phyloP scores from a whole-genome alignment of 2,329 filamentous ascomycete species.

The Beauveria asiatica region DNA sequence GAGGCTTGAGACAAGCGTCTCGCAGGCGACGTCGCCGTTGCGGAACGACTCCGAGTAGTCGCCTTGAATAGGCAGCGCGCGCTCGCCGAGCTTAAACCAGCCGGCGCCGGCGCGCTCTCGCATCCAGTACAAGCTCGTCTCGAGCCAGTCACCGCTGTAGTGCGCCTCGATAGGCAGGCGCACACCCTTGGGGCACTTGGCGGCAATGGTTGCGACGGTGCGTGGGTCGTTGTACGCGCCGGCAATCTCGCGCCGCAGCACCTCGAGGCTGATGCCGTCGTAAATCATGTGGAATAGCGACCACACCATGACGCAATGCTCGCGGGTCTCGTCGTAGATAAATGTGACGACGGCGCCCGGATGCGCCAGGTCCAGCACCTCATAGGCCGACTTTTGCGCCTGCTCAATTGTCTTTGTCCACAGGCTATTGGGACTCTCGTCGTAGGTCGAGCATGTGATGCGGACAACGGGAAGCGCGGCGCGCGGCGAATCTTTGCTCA shows the following conservation, averaged over 20 bases:
- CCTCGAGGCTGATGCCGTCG: slow-evolving; percentile 10
- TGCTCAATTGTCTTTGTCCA: slow-evolving; percentile 8
- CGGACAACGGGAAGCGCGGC: slow-evolving; percentile 2
- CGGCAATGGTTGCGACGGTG: neutral
- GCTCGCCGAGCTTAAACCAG: neutral
- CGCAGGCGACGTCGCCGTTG: slow-evolving; percentile 8
- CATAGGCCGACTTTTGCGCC: slow-evolving; percentile 8
- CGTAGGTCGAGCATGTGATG: slow-evolving; percentile 8
- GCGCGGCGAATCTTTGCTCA: neutral
- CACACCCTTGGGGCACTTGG: slow-evolving; percentile 6
- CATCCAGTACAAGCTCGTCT: slow-evolving; percentile 13
- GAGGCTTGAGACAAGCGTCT: slow-evolving; percentile 5
- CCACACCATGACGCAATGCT: slow-evolving; percentile 19
- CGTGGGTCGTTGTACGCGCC: slow-evolving; percentile 7
- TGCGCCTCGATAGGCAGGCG: slow-evolving; percentile 10
- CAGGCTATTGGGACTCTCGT: slow-evolving; percentile 7
- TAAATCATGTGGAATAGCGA: slow-evolving; percentile 27
- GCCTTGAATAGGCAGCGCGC: neutral
- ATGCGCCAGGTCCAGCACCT: slow-evolving; percentile 3
- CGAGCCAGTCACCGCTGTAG: slow-evolving; percentile 12
- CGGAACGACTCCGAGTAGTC: slow-evolving; percentile 6
- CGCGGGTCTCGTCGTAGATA: slow-evolving; percentile 3
- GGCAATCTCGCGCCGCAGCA: slow-evolving; percentile 9
- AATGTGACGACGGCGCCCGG: slow-evolving; percentile 8
- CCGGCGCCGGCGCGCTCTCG: slow-evolving; percentile 3